Evolutionary conservation across 352 stramenopile genomes (phyloP), one percentile per base, ranked within the genome.

Genomic region (Pythium dissimile): DNA sequence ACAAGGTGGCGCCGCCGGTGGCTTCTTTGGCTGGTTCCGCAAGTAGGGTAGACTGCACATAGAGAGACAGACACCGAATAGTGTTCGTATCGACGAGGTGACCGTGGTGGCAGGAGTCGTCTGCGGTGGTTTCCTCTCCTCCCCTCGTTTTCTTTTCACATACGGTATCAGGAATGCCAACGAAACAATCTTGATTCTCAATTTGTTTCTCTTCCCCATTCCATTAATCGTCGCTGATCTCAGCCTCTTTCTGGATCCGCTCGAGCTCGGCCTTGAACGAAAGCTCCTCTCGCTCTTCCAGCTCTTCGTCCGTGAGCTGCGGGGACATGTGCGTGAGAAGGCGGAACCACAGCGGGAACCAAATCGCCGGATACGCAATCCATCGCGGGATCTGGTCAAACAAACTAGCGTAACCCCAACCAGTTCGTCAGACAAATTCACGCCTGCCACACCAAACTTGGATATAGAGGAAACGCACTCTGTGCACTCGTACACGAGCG

Each of bases 11-110:
- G 62, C 65, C 2, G 66, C 66, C 26, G 71, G 71, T 2, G 66
- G 66, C 24, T 76, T 94, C 59, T 91, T 94, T 38, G 81, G 81
- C 27, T 94, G 84, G 84, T 90, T 94, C 66, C 81, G 84, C 43
- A 87, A 84, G 71, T 88, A 81, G 47, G 37, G 34, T 54, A 54
- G 28, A 45, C 27, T 59, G 41, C 49, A 44, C 46, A 42, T 62
- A 60, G 48, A 51, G n/a, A n/a, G n/a, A 48, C n/a, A 23, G 28
- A 24, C 27, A 24, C 21, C 27, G 26, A 47, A 27, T 37, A 4
- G 26, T 34, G 16, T 2, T 39, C 26, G 26, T 11, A 34, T 16
- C 2, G 44, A 38, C 26, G 26, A 24, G n/a, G n/a, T n/a, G n/a
- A n/a, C n/a, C n/a, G n/a, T 9, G 12, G 13, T 26, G 18, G 50